These are phyloP conservation scores for Fraxinus platypoda DNA, from an alignment of 305 asterid genomes.

Conservation along the genomic window DNA sequence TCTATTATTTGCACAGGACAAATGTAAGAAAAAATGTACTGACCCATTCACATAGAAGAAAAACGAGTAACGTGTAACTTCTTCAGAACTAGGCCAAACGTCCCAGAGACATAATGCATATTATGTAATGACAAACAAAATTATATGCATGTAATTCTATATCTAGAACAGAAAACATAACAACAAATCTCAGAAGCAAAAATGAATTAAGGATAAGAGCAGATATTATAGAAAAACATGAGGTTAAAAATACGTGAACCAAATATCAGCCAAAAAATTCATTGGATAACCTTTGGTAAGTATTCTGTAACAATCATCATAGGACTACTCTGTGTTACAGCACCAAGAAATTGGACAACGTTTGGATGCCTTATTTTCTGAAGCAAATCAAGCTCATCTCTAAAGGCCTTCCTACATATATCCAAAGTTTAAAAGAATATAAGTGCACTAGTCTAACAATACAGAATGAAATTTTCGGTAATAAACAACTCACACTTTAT, in stretches of 20 bases:
- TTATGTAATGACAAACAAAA: neutral
- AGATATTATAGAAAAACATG: neutral
- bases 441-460: neutral
- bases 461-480: conserved; percentile 6
- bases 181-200: conserved; percentile 8
- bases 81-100: neutral
- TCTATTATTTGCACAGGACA: neutral
- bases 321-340: conserved; percentile 93
- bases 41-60: neutral
- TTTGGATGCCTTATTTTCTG: conserved; percentile 95
- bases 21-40: neutral
- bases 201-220: neutral
- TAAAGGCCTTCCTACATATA: conserved; percentile 63
- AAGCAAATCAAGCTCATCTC: conserved; percentile 87
- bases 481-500: conserved; percentile 73
- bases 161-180: neutral
- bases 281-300: conserved; percentile 69
- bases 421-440: conserved; percentile 15
- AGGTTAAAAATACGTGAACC: neutral
- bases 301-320: conserved; percentile 99
- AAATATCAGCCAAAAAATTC: neutral
- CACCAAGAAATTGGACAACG: conserved; percentile 95
- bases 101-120: neutral
- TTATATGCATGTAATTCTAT: neutral
- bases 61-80: neutral